Percentiles rank a stretch among this genome's conserved stretches.
These are phyloP conservation scores for Endothia cerciana DNA, from an alignment of 2,329 filamentous ascomycete species.

Conservation along the genomic window DNA sequence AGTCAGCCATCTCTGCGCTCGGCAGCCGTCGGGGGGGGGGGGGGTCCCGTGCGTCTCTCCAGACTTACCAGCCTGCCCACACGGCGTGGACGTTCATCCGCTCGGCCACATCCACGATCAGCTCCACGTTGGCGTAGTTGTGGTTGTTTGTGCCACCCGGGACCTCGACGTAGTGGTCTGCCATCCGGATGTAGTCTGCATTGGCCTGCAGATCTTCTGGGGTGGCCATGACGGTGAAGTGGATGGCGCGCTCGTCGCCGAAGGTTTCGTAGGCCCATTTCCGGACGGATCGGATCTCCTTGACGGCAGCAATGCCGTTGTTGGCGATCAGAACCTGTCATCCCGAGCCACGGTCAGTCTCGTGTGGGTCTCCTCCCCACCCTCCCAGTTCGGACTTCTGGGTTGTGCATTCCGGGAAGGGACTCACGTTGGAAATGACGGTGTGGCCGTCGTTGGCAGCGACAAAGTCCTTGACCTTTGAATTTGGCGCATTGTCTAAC, in stretches of 20 bases:
- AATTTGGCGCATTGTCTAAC: slow-evolving; percentile 77
- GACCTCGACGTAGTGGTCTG: slow-evolving; percentile 98
- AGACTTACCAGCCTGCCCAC: slow-evolving; percentile 92
- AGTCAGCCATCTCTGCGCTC: slow-evolving; percentile 10
- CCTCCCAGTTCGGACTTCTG: background rate
- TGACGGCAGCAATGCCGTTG: slow-evolving; percentile 99
- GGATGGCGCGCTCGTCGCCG: slow-evolving; percentile 95
- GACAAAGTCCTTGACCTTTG: slow-evolving; percentile 96
- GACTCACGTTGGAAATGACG: slow-evolving; percentile 92
- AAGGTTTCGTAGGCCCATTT: slow-evolving; percentile 99
- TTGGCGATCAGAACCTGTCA: slow-evolving; percentile 93
- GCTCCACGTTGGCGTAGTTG: slow-evolving; percentile 99
- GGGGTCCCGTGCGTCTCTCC: background rate
- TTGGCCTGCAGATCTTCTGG: slow-evolving; percentile 97
- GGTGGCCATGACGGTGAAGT: slow-evolving; percentile 99
- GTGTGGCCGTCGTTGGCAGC: slow-evolving; percentile 89
- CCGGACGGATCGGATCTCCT: slow-evolving; percentile 97
- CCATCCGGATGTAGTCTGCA: slow-evolving; percentile 99
- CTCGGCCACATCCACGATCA: slow-evolving; percentile 98
- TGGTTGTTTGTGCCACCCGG: slow-evolving; percentile 99
- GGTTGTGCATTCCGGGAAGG: background rate
- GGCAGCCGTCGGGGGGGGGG: no score
- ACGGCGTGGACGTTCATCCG: slow-evolving; percentile 98
- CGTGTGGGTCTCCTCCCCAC: background rate
- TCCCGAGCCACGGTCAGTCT: background rate